Base-by-base conservation (phyloP, 495 filamentous ascomycete species). In the Hypoxylon perforatum region DNA sequence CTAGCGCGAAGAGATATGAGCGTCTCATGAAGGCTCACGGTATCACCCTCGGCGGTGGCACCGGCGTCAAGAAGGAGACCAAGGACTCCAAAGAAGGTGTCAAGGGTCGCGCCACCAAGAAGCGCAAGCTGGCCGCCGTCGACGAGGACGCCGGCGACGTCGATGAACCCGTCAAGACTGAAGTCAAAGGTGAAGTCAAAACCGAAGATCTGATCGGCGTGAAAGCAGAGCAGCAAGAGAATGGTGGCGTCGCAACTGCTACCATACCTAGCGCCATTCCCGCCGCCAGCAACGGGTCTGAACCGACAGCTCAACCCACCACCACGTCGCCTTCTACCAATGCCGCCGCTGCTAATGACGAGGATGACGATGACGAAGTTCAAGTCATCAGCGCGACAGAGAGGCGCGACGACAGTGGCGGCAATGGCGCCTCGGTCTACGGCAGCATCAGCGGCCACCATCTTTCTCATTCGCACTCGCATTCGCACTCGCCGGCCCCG, bases 1-100 rank as follows among this genome's bases (percentile, higher is more conserved):
- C 19, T 49, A 89, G 87, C 1, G 85, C 87, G 14, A 90, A 90
- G 71, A 81, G 88, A 48, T 91, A 87, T 61, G 85, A 88, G 75
- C 82, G 88, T 1, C 80, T 91, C 41, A 78, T 88, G 73, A 87
- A 87, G 67, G 77, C 82, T 1, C 80, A 88, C 63, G 78, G 78
- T 35, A 85, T 87, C 56, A 51, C 67, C 22, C 58, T 72, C 22
- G 60, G 38, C 35, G 54, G 30, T 18, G 48, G 21, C 9, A 48
- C 44, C 30, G 57, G 62, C 15, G 50, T 71, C 52, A 73, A 76
- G 60, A 75, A 75, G 25, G 70, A 72, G 48, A 35, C 52, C 25
- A 75, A 71, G 25, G 60, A 74, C 23, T 21, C n/a, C 25, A 64
- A 68, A 23, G 65, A 65, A 5, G 49, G 62, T 17, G 41, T 70